phyloP scores from a whole-genome alignment of 306 rosid species.

The Cotoneaster glaucophyllus region DNA sequence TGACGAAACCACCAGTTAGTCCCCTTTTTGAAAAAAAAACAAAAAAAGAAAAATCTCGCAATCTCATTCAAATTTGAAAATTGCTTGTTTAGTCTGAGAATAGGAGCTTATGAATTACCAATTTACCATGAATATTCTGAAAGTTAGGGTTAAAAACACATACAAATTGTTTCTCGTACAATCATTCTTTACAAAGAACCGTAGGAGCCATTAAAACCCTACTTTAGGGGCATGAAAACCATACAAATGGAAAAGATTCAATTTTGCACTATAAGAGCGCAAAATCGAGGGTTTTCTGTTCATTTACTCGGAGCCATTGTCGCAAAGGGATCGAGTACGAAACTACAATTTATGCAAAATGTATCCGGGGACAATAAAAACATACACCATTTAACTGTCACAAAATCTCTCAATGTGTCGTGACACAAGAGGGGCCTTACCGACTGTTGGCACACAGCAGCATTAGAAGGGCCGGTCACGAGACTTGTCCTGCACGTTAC shows the following conservation, averaged over 20 bases:
- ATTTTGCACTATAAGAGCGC: neutral
- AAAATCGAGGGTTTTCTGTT: neutral
- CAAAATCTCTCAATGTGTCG: neutral
- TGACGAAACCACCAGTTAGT: fast-evolving
- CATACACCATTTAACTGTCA: neutral
- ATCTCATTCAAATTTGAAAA: neutral
- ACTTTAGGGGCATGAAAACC: neutral
- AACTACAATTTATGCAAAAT: neutral
- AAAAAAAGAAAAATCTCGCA: neutral
- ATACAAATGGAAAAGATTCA: neutral
- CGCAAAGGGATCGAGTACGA: neutral
- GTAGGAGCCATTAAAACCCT: neutral
- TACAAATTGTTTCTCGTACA: too few species aligned
- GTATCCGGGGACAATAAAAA: neutral
- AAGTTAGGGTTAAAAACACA: neutral
- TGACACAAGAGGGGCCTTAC: neutral
- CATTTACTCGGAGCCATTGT: neutral
- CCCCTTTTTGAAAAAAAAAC: neutral
- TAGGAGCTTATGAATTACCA: neutral
- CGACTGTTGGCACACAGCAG: neutral
- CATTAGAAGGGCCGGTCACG: neutral
- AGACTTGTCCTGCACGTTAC: neutral
- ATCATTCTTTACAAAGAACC: neutral
- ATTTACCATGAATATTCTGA: neutral
- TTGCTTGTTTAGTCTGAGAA: neutral